Evolutionary conservation across 768 basidiomycete species (phyloP).

Genomic region (Clitopilus hobsonii): DNA sequence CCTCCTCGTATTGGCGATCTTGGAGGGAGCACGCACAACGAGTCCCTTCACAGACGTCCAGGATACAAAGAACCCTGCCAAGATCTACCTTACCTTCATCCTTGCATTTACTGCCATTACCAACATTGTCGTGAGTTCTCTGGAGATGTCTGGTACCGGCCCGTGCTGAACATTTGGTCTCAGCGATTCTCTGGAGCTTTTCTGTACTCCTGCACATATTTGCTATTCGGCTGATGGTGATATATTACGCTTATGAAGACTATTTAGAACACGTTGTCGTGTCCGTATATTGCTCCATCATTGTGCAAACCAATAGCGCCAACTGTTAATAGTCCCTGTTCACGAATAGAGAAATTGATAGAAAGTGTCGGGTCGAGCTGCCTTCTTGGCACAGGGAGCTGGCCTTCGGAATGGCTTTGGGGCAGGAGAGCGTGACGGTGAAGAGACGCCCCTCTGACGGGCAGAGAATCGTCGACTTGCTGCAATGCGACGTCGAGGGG

Average conservation of each 20-base stretch:
- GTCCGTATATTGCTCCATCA: too few species aligned
- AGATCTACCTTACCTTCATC: background rate
- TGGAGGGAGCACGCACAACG: background rate
- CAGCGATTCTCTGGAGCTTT: slow-evolving; percentile 27
- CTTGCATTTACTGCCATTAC: background rate
- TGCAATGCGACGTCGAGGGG: slow-evolving; percentile 25
- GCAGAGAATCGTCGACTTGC: slow-evolving; percentile 24
- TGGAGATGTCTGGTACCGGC: slow-evolving; percentile 5
- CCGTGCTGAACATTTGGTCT: background rate
- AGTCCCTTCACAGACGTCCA: background rate
- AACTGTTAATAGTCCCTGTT: too few species aligned
- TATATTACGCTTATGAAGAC: too few species aligned
- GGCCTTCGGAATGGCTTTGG: slow-evolving; percentile 25
- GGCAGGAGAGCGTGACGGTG: slow-evolving; percentile 52
- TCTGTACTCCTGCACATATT: slow-evolving; percentile 22
- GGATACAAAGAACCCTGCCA: slow-evolving; percentile 1
- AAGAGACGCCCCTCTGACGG: slow-evolving; percentile 35
- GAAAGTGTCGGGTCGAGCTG: slow-evolving; percentile 21
- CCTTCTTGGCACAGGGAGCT: slow-evolving; percentile 7
- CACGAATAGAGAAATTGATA: slow-evolving; percentile 43
- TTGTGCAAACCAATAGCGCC: too few species aligned
- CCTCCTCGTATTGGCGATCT: slow-evolving; percentile 6
- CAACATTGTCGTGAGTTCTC: slow-evolving; percentile 36
- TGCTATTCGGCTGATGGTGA: slow-evolving; percentile 24
- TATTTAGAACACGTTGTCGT: too few species aligned